Evolutionary conservation across 2,329 filamentous ascomycete species (phyloP), one percentile per base, ranked within the genome.

Genomic region (Leptographium procerum): DNA sequence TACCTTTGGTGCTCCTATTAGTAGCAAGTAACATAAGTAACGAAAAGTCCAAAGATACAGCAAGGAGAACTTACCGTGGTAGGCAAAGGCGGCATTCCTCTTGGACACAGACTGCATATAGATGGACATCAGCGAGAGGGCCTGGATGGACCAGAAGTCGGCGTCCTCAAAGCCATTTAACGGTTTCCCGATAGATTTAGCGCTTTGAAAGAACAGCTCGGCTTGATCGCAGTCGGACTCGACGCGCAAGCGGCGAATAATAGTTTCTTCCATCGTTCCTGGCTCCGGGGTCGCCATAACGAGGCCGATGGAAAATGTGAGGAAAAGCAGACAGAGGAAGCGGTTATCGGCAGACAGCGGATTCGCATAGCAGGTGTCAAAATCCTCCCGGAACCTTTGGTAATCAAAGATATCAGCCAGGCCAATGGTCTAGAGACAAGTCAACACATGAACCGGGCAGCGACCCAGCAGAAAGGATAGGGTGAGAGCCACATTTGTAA

Each of bases 141-240:
- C 82, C 65, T 87, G 83, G 52, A 87, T 76, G 14, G 81, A 82
- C 80, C 83, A 85, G 59, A 87, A 79, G 58, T 84, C 79, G 26
- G 78, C 80, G 64, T 85, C 80, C 64, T 86, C 83, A 53, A 85
- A 78, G 0, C 80, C 75, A 3, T 70, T 68, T 1, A 72, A 67
- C 1, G 72, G 70, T 52, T 77, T 72, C 22, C 71, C 71, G 19
- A 85, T 70, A 48, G 72, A 73, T 62, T 79, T 82, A 6, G 83
- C 84, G 61, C 78, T 82, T 19, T 77, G 71, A 64, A 83, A 87
- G 66, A 86, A 85, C 13, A 80, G 69, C 62, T 87, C 83, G n/a
- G 82, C 80, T 62, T 78, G 74, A 61, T 81, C 77, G 1, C 73
- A 67, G 33, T 75, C 70, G 36, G 77, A 74, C 6, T 69, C 71